Evolutionary conservation across 1,139 yeast species (phyloP).

Genomic region (Blastobotrys illinoisensis): DNA sequence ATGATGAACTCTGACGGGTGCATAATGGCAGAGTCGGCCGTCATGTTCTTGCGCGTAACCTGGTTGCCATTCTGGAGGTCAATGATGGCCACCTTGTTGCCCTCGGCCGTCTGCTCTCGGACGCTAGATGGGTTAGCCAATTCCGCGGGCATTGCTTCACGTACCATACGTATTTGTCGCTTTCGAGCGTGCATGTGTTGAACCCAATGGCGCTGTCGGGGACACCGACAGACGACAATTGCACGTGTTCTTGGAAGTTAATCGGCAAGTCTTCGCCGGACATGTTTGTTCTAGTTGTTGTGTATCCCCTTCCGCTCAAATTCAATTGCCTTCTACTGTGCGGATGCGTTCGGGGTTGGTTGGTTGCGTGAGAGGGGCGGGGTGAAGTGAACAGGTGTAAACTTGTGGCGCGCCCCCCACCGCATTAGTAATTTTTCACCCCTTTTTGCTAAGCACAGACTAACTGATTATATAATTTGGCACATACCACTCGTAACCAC

Average conservation of each 20-base stretch:
- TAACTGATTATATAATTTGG: no score
- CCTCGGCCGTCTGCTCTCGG: constrained; percentile 69
- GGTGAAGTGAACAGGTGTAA: neutral
- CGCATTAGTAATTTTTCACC: neutral
- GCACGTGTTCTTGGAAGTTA: constrained; percentile 92
- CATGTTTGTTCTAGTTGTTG: neutral
- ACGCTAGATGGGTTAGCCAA: constrained; percentile 42
- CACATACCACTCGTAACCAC: no score
- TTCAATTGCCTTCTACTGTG: neutral
- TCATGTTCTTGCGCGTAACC: constrained; percentile 84
- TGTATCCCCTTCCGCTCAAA: constrained; percentile 1
- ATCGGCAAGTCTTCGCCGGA: constrained; percentile 65
- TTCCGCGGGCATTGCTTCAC: constrained; percentile 16
- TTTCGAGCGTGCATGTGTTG: constrained; percentile 89
- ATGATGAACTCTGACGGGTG: constrained; percentile 86
- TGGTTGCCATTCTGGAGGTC: constrained; percentile 72
- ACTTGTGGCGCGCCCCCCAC: neutral
- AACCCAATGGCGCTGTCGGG: constrained; percentile 82
- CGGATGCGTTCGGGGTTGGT: neutral
- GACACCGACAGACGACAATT: constrained; percentile 78
- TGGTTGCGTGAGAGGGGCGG: neutral
- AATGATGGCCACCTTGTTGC: constrained; percentile 84
- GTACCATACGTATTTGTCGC: constrained; percentile 71
- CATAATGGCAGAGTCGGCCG: constrained; percentile 97
- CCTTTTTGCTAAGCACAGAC: neutral